Evolutionary conservation across 2,329 filamentous ascomycete genomes (phyloP), one percentile per base, ranked within the genome.

Genomic region (Lachnellula cervina): DNA sequence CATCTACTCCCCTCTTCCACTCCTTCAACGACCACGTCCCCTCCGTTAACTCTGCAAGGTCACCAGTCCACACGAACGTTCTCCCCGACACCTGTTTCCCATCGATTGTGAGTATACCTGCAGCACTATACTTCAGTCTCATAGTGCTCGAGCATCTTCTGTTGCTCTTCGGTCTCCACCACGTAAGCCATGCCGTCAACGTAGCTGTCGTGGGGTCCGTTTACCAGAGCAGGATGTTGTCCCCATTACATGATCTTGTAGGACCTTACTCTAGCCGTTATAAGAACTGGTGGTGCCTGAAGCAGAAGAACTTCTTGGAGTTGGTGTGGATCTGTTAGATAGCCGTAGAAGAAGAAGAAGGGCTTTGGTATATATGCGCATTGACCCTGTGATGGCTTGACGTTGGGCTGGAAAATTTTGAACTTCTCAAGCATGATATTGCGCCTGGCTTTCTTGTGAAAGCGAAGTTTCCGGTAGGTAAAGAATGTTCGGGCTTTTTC

Each of bases 161-260:
- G 51, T 49, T 59, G 57, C 44, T 59, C 16, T 43, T 59, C 55
- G 14, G 51, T 59, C 49, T 61, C 57, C 34, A 58, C 49, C 48
- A 54, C 2, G 43, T 32, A 32, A 32, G 28, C 28, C 28, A 32
- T 32, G 35, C 60, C 58, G 55, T 58, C 53, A 45, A 59, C 54
- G 42, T 59, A 55, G 23, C 44, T 54, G 52, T 55, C 37, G 52
- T 9, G 46, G 52, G 49, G 34, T 40, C 51, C 49, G 37, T 48
- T 4, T 17, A 59, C 59, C 16, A 62, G 54, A 54, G 54, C 56
- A 54, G 59, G 59, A 52, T 61, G 56, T 57, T 62, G 54, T 0
- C 58, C 58, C 56, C 58, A 62, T 35, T 57, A 50, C 51, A 59
- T 61, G 54, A 61, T 59, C 51, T 57, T 59, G 54, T 57, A 57